Evolutionary conservation across 805 yeast genomes (phyloP), one percentile per base, ranked within the genome.

Genomic region (Saccharomycopsis fibuligera): DNA sequence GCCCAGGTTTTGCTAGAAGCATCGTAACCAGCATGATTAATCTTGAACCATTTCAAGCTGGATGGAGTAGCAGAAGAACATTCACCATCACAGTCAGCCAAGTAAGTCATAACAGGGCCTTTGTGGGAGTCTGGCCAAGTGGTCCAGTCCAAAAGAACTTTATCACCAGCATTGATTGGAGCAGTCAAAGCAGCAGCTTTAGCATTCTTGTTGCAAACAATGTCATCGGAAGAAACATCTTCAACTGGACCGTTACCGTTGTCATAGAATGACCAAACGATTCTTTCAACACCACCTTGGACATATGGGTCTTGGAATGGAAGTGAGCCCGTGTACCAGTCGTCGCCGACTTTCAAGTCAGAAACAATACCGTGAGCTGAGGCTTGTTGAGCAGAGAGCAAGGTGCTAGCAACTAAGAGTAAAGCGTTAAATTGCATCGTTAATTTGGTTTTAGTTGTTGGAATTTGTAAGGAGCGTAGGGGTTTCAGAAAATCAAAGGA

Each of bases 31-130:
- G 35, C 48, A 47, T 52, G 49, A 37, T 44, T 50, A n/a, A 52
- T 46, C 35, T 52, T 52, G 36, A 50, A 39, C 50, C 49, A 52
- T 4, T 23, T n/a, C 29, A 44, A 46, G 39, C 27, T 40, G 36
- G 14, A 44, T 44, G 35, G 51, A 19, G 31, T 12, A 8, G 24
- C 21, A 10, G 9, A 5, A 6, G 41, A 21, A 24, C 36, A 44
- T 6, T 44, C 42, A 14, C 47, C 54, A 44, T 16, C 37, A 35
- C 29, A 39, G 24, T n/a, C 41, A 1, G 54, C 54, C 31, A 52
- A 40, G 41, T 52, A 52, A 9, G 51, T 52, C 35, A 50, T 49
- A 6, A 47, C 35, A 4, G 54, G 54, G 16, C 53, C 55, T 33
- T 33, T 33, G 30, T 49, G 53, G 19, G 50, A 44, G 5, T 38